phyloP scores from a whole-genome alignment of 106 monocot genomes.

The Hemerocallis citrina region DNA sequence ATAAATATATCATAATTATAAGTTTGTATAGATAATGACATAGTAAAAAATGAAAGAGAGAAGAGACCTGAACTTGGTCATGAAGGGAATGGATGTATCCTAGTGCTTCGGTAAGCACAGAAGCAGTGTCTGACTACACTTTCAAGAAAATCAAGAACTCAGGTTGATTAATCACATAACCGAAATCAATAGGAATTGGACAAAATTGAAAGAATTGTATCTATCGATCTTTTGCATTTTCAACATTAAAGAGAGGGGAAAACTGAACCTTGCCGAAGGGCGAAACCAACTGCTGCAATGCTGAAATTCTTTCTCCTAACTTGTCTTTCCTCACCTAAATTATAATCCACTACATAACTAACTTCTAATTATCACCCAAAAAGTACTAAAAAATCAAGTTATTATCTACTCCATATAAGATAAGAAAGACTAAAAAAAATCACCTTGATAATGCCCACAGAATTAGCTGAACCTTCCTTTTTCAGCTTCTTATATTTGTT shows the following conservation, averaged over 20 bases:
- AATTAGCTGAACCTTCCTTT: background rate
- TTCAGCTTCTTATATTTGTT: background rate
- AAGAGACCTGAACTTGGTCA: slow-evolving; percentile 7
- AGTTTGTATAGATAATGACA: no score
- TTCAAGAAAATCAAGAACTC: no score
- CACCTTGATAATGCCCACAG: background rate
- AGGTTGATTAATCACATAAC: no score
- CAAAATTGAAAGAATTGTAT: no score
- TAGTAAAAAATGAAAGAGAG: no score
- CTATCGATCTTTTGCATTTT: no score
- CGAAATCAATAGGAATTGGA: no score
- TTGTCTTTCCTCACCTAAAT: background rate
- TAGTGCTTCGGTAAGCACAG: slow-evolving; percentile 13
- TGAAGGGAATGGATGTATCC: slow-evolving; percentile 11
- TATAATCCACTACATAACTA: background rate
- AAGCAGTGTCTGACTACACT: slow-evolving; percentile 21
- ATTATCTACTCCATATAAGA: background rate
- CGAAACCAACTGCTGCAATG: background rate
- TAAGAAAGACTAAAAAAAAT: background rate
- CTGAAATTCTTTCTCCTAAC: background rate
- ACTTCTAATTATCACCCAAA: background rate
- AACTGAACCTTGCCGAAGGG: slow-evolving; percentile 1
- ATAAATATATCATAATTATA: no score
- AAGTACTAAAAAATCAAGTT: no score
- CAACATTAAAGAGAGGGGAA: no score